Base-by-base conservation (phyloP, 345 rosid species). In the Erysimum cheiranthoides region DNA sequence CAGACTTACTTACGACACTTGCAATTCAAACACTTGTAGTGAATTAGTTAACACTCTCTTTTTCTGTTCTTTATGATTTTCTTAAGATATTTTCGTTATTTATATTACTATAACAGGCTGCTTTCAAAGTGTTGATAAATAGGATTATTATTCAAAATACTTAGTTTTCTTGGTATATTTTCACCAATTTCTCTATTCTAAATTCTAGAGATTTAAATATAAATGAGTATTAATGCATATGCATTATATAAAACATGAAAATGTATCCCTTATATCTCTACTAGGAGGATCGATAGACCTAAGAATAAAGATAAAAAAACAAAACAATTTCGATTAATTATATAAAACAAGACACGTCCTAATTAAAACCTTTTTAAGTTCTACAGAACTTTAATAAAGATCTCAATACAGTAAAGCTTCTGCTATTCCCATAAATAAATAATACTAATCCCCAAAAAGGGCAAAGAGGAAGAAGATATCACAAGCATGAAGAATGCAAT, bases 331-430 rank as follows among this genome's bases (percentile, higher is more conserved):
- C 12, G 14, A 49, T 50, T 60, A 72, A 3, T 8, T 25, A 34
- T 62, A 50, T 49, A 28, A 61, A 50, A 47, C 5, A 62, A 32
- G 60, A 57, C 5, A 56, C 31, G n/a, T 45, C 11, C 73, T 45
- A 53, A 21, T 21, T 21, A 21, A 21, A 21, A 21, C 25, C 25
- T 21, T 21, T 21, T 21, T 21, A 21, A 21, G 25, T 21, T 21
- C n/a, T n/a, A n/a, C 25, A 11, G 5, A 65, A 57, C 12, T 10
- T 38, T 54, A 45, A 40, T 28, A 32, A 75, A 3, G 38, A 38
- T 61, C 13, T 57, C 5, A 38, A 50, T 17, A 66, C 38, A 50
- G 6, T 32, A 60, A 59, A 59, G 68, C 46, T 58, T 17, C 30
- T 28, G 2, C 27, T 36, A 46, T 28, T 75, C 52, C 11, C 65